phyloP scores from a whole-genome alignment of 495 filamentous ascomycete genomes.

The Annulohypoxylon nitens region DNA sequence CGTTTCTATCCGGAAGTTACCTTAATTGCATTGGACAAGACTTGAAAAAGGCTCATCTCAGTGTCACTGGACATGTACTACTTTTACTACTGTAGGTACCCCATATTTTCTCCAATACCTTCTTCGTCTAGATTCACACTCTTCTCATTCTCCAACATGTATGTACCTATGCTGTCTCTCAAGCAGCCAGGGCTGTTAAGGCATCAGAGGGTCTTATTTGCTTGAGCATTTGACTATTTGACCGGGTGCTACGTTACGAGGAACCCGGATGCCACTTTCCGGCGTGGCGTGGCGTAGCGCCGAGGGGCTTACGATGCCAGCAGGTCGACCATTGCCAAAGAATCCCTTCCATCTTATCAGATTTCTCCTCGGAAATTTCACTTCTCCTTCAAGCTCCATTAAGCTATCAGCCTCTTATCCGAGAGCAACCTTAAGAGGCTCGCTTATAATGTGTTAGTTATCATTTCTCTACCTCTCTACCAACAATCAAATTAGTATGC shows the following conservation, averaged over 20 bases:
- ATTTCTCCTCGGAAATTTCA: slow-evolving; percentile 13
- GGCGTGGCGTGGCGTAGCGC: slow-evolving; percentile 38
- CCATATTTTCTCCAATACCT: background rate
- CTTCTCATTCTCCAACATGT: background rate
- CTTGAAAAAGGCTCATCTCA: background rate
- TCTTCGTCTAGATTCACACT: background rate
- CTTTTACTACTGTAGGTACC: background rate
- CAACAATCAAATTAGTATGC: background rate
- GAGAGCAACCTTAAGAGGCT: background rate
- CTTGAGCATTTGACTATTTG: background rate
- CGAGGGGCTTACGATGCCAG: slow-evolving; percentile 19
- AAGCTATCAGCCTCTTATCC: slow-evolving; percentile 2
- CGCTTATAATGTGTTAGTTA: background rate
- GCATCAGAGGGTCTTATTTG: slow-evolving; percentile 16
- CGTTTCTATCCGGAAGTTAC: background rate
- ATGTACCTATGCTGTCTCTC: background rate
- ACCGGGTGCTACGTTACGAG: slow-evolving; percentile 39
- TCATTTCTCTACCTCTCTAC: background rate
- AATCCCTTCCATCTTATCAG: background rate
- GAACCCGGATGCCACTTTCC: slow-evolving; percentile 29
- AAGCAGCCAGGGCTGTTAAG: slow-evolving; percentile 12
- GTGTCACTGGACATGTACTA: background rate
- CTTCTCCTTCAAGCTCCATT: background rate
- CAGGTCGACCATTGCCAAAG: slow-evolving; percentile 6
- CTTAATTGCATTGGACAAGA: background rate